Base-by-base conservation (phyloP, 2,329 filamentous ascomycete genomes). In the Ophiocordyceps unilateralis region DNA sequence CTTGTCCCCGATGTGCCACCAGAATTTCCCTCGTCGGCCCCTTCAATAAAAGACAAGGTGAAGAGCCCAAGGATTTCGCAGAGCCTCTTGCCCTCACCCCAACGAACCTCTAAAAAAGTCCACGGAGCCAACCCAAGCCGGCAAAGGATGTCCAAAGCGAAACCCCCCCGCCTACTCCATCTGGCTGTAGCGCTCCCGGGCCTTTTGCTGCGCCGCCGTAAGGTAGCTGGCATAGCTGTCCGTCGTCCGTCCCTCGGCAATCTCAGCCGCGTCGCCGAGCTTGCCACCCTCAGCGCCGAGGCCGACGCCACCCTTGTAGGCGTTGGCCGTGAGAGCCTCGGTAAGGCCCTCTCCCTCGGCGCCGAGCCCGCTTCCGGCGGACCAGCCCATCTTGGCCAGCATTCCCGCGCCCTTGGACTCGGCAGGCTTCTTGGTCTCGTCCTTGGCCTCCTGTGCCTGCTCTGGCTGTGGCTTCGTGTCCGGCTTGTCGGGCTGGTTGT, bases 371-470 rank as follows among this genome's bases (percentile, higher is more conserved):
- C 70, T 67, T 9, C 81, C 80, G 1, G 69, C 65, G 20, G 64
- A 74, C 79, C 79, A 84, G 22, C 81, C 81, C 74, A 83, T 81
- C 64, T 83, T 84, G 34, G 76, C 74, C 34, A 85, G 64, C 53
- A 84, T 67, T 3, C 75, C 74, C 0, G 76, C 76, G 12, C 79
- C 78, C 57, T 80, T 83, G 30, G 74, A 77, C 26, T 54, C 55
- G 11, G 46, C 39, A 3, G 52, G 43, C 12, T 46, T 46, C 7
- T 50, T 45, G 3, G 39, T 41, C 14, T 51, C 51, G 5, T 55
- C 52, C 21, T 52, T 45, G 15, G 37, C 50, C 9, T 46, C 39
- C 3, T 47, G 47, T 12, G 48, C 23, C 21, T 23, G 20, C 12
- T 57, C 57, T 4, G 57, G 48, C 38, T 66, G 65, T 19, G 61